Conservation (phyloP, 2,329 filamentous ascomycete genomes). For the Lecanicillium sp. region DNA sequence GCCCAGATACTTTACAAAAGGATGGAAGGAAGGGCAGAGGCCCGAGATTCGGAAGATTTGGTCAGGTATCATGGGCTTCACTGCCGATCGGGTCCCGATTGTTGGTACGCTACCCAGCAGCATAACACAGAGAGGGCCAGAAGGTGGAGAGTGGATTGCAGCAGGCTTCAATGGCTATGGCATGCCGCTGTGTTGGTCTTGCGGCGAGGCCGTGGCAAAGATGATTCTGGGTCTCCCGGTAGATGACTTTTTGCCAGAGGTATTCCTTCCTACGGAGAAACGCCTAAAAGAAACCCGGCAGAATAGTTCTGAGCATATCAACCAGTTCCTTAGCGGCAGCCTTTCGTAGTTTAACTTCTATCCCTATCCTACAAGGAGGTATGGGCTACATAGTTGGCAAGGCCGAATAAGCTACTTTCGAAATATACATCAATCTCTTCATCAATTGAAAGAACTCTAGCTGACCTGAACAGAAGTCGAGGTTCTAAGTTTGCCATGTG, state of each 20-base stretch:
- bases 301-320: no score
- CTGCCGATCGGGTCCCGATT: conserved; percentile 37
- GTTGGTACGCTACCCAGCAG: conserved; percentile 33
- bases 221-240: conserved; percentile 17
- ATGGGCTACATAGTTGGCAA: no score
- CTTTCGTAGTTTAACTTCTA: no score
- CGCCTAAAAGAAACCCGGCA: neutral
- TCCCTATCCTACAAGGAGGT: no score
- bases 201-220: conserved; percentile 28
- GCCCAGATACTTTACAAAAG: conserved; percentile 24
- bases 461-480: no score
- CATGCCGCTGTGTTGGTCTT: conserved; percentile 43
- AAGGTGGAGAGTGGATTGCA: conserved; percentile 37
- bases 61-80: conserved; percentile 38
- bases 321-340: no score
- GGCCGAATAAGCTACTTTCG: no score
- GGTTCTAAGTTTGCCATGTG: no score
- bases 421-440: no score
- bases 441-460: no score
- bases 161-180: conserved; percentile 42
- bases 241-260: conserved; percentile 13
- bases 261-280: conserved; percentile 13
- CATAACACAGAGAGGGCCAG: conserved; percentile 10
- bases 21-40: conserved; percentile 14
- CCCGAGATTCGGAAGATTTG: conserved; percentile 29